Conservation (phyloP, 75 land plant genomes). For the Selaginella tamariscina region DNA sequence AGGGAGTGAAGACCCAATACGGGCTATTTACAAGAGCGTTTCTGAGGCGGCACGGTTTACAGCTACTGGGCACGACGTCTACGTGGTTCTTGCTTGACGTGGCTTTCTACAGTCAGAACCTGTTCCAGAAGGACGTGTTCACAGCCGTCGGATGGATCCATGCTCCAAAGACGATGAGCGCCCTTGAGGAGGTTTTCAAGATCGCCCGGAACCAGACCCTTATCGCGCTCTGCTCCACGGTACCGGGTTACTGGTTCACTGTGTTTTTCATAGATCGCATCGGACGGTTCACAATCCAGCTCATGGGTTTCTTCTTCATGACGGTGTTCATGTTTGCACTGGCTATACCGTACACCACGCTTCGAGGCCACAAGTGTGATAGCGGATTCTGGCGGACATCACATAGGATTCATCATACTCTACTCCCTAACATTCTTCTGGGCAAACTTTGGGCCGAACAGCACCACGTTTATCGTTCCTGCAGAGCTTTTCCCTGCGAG, state of each 20-base stretch:
- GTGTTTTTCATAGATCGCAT: background rate
- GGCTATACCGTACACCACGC: slow-evolving; percentile 3
- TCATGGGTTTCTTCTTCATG: slow-evolving; percentile 1
- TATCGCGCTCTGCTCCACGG: slow-evolving; percentile 46
- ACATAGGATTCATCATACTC: slow-evolving; percentile 16
- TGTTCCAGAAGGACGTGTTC: slow-evolving; percentile 9
- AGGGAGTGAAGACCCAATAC: background rate
- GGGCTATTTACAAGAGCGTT: slow-evolving; percentile 3
- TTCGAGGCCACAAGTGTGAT: slow-evolving; percentile 7
- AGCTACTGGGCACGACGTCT: slow-evolving; percentile 1
- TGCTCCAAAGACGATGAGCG: background rate
- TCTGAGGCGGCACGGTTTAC: slow-evolving; percentile 1
- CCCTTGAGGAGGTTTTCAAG: slow-evolving; percentile 21
- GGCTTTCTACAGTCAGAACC: slow-evolving; percentile 12
- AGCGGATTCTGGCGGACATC: slow-evolving; percentile 4
- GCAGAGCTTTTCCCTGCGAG: slow-evolving; percentile 8
- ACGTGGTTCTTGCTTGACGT: slow-evolving; percentile 10
- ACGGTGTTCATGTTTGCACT: slow-evolving; percentile 10
- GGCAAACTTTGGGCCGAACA: slow-evolving; percentile 6
- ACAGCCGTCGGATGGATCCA: slow-evolving; percentile 6
- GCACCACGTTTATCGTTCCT: slow-evolving; percentile 5
- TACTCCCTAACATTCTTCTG: slow-evolving; percentile 29
- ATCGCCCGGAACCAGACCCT: slow-evolving; percentile 39
- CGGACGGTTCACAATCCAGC: background rate
- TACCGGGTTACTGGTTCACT: slow-evolving; percentile 28